A percentile compares a stretch with the other conserved stretches of the same genome.
These are phyloP conservation scores for Citrus sp. DNA, from an alignment of 345 rosid genomes.

Conservation along the genomic window DNA sequence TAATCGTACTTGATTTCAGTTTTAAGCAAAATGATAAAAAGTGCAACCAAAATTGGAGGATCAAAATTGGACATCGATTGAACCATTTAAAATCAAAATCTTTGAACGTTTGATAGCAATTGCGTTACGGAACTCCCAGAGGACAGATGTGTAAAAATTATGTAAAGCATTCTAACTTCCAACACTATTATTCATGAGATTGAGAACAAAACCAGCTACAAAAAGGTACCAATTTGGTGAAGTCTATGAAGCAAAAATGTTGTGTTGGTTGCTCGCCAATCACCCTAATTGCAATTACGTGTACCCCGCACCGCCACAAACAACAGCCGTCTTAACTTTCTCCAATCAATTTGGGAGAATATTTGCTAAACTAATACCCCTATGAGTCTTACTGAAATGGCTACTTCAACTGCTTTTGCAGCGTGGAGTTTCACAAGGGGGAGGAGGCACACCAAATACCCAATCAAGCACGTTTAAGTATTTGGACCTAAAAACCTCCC, in stretches of 20 bases:
- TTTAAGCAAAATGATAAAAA: too few relatives aligned
- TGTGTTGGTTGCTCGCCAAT: background rate
- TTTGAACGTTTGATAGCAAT: background rate
- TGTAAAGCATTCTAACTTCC: background rate
- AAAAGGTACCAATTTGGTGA: background rate
- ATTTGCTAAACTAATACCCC: background rate
- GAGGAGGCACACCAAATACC: constrained; percentile 90
- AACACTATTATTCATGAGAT: background rate
- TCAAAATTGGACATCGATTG: too few relatives aligned
- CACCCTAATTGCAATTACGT: background rate
- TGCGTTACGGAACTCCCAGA: background rate
- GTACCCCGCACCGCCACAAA: background rate
- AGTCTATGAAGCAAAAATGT: background rate
- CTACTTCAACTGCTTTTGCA: constrained; percentile 24
- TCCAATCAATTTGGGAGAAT: background rate
- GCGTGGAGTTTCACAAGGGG: constrained; percentile 52
- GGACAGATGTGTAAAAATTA: background rate
- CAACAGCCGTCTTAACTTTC: background rate
- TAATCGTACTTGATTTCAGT: too few relatives aligned
- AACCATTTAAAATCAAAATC: background rate
- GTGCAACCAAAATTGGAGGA: too few relatives aligned
- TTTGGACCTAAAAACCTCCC: constrained; percentile 93
- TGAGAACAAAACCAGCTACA: background rate
- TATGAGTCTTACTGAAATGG: background rate
- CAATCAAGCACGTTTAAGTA: constrained; percentile 91